phyloP scores from a whole-genome alignment of 768 basidiomycete genomes.

The Tylopilus cervinicoccineus region DNA sequence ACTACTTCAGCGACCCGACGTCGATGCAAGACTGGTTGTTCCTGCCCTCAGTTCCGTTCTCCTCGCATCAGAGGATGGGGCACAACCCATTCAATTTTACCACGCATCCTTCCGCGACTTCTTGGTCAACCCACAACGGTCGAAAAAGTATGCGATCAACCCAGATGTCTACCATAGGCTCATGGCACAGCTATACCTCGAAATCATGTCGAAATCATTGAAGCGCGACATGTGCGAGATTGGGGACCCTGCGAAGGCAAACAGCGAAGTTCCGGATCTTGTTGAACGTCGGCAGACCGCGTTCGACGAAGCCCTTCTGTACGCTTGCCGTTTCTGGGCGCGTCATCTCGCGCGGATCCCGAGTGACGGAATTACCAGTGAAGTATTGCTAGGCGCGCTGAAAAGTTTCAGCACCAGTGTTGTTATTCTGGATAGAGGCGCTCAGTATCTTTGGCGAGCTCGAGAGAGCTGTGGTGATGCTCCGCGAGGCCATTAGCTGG shows the following conservation, averaged over 20 bases:
- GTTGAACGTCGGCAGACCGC: constrained; percentile 8
- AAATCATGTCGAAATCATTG: constrained; percentile 15
- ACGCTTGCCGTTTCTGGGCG: constrained; percentile 21
- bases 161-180: constrained; percentile 14
- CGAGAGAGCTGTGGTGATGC: constrained; percentile 14
- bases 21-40: constrained; percentile 13
- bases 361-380: constrained; percentile 1
- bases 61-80: constrained; percentile 17
- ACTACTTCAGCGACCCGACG: constrained; percentile 11
- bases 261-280: constrained; percentile 18
- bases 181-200: constrained; percentile 18
- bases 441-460: constrained; percentile 17
- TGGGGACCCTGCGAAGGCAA: constrained; percentile 13
- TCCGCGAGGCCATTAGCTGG: constrained; percentile 14
- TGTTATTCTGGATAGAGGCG: constrained; percentile 19
- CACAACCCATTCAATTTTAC: constrained; percentile 19
- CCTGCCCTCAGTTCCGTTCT: constrained; percentile 17
- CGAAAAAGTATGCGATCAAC: constrained; percentile 11
- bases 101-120: constrained; percentile 23
- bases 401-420: constrained; percentile 10
- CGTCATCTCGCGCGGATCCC: constrained; percentile 15
- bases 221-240: constrained; percentile 22
- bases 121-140: constrained; percentile 14
- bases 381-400: constrained; percentile 7
- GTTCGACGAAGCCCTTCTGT: constrained; percentile 15